Conservation (phyloP, 2,329 filamentous ascomycete genomes). For the Pseudogymnoascus sp. region DNA sequence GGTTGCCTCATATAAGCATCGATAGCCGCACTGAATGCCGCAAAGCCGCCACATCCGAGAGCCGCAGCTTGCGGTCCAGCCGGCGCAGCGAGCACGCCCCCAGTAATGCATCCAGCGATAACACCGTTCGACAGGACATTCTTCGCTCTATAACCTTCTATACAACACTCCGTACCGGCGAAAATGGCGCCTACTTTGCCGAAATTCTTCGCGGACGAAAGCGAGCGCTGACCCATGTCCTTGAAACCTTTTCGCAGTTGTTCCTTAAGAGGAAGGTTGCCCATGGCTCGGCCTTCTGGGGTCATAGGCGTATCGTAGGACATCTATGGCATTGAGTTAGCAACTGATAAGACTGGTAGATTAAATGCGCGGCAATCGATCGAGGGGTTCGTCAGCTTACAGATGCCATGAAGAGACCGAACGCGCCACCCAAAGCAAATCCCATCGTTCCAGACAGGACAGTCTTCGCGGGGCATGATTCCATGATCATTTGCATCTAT, state of each 20-base stretch:
- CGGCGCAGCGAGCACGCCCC: slow-evolving; percentile 75
- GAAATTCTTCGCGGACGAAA: slow-evolving; percentile 85
- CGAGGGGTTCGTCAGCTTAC: slow-evolving; percentile 43
- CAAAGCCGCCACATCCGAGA: slow-evolving; percentile 86
- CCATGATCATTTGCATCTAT: slow-evolving; percentile 50
- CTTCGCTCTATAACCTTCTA: slow-evolving; percentile 86
- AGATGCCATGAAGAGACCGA: slow-evolving; percentile 96
- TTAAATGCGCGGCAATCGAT: neutral
- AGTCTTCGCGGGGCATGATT: slow-evolving; percentile 84
- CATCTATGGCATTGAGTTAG: slow-evolving; percentile 53
- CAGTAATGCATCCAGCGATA: slow-evolving; percentile 81
- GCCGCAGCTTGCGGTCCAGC: slow-evolving; percentile 84
- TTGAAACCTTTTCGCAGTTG: slow-evolving; percentile 82
- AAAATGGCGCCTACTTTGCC: slow-evolving; percentile 88
- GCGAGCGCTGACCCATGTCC: slow-evolving; percentile 85
- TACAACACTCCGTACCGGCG: slow-evolving; percentile 87
- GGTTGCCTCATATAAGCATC: slow-evolving; percentile 85
- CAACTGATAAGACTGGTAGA: neutral
- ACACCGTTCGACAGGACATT: slow-evolving; percentile 88
- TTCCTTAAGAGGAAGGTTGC: slow-evolving; percentile 68
- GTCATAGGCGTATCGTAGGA: slow-evolving; percentile 87
- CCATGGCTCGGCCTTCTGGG: slow-evolving; percentile 34
- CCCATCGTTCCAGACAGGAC: slow-evolving; percentile 87
- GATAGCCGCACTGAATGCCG: slow-evolving; percentile 84
- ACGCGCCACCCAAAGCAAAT: slow-evolving; percentile 86